A percentile compares a stretch with the other conserved stretches of the same genome.
Evolutionary conservation across 2,329 filamentous ascomycete species (phyloP).

Genomic region (Alternaria sp.): DNA sequence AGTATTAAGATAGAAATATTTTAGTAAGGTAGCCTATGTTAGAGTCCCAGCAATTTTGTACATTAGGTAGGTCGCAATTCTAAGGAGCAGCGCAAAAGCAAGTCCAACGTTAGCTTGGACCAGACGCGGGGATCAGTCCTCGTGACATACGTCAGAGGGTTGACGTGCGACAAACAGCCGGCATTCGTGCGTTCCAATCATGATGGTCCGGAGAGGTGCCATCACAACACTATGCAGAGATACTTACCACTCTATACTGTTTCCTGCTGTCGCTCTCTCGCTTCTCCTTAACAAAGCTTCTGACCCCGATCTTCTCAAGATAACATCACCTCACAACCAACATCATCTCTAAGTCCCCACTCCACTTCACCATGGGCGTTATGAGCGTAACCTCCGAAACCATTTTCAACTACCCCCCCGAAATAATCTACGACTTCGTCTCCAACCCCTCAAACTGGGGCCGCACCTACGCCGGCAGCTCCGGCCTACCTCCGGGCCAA

Average conservation of each 20-base stretch:
- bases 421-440: neutral
- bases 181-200: neutral
- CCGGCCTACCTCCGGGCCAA: neutral
- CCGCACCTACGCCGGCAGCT: neutral
- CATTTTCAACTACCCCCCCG: neutral
- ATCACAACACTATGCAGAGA: too few relatives aligned
- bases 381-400: neutral
- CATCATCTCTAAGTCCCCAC: too few relatives aligned
- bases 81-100: neutral
- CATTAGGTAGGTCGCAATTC: too few relatives aligned
- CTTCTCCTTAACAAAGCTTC: too few relatives aligned
- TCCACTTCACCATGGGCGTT: neutral
- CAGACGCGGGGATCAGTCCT: neutral
- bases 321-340: too few relatives aligned
- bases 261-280: neutral
- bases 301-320: too few relatives aligned
- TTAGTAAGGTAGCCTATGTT: too few relatives aligned
- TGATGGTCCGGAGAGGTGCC: neutral
- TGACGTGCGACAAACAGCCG: neutral
- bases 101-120: neutral
- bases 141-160: neutral
- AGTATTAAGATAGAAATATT: too few relatives aligned
- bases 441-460: neutral
- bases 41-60: too few relatives aligned
- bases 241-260: too few relatives aligned